Base-by-base conservation (phyloP, 1,284 basidiomycete genomes). In the Wallemia mellicola region DNA sequence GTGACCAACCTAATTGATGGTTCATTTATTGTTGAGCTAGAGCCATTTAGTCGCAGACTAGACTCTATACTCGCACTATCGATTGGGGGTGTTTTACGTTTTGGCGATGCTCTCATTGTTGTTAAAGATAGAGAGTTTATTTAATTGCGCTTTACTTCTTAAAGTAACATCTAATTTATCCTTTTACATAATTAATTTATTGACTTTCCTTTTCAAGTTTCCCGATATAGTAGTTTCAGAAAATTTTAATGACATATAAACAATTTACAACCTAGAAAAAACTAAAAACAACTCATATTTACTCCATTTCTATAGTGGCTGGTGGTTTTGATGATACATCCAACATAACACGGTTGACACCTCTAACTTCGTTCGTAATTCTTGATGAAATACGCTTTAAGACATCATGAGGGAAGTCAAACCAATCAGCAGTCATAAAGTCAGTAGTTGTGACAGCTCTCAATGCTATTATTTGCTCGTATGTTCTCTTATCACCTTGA, bases 321-420 rank as follows among this genome's bases (percentile, higher is more conserved):
- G 94, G 92, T 48, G 92, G 94, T 74, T 99, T 98, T 62, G 85
- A 89, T 17, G 92, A 94, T 62, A 98, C 87, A 69, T 99, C 94
- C 69, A 94, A 94, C 3, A 84, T 86, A 56, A 92, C 83, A 54
- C 88, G 80, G 73, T 94, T 94, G 68, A 96, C 81, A 25, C 92
- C 92, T 63, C 75, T 73, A 3, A 94, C 89, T 73, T 99, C 94
- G 72, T 98, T 99, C 55, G 94, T 99, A 67, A 99, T 98, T 60
- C 94, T 78, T 60, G 87, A 92, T 24, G 89, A 95, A 66, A 98
- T 89, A 66, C 82, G 81, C 65, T 83, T 80, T 61, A 99, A 73
- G 22, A 98, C 82, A 56, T 84, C 82, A 24, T 86, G 73, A n/a
- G 92, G 89, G 77, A 98, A 99, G 27, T 86, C 81, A 73, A 84